Base-by-base conservation (phyloP, 2,329 filamentous ascomycete genomes). In the Mycogone perniciosa region DNA sequence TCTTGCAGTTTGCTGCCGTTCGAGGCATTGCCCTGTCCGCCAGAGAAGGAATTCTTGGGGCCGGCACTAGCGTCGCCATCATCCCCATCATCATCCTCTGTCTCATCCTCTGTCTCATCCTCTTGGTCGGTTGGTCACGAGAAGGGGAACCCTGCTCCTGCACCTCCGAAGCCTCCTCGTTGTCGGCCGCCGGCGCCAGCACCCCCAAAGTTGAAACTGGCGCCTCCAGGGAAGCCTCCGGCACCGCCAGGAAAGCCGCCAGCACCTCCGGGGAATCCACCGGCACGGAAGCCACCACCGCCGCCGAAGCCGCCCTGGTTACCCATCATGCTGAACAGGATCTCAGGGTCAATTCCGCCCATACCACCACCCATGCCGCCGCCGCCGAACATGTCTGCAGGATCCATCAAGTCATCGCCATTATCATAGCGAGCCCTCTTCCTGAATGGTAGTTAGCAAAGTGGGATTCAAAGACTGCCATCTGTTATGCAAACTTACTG, bases 351-450 rank as follows among this genome's bases (percentile, higher is more conserved):
- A 64, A 91, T 89, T 62, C 77, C 79, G 62, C 80, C 77, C 72
- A 83, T 82, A 39, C 82, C 84, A 40, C 81, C 81, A 33, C 68
- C 67, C 72, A 89, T 88, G 60, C 77, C 79, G 51, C 79, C 79
- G 44, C 82, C 81, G 48, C 82, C 78, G 60, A 92, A 93, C 81
- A 92, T 91, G 63, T 96, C 91, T 46, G 83, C 79, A 4, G 89
- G 88, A 64, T 96, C 92, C 52, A 93, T 79, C 31, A 96, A 80
- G 66, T 99, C 92, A 53, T 93, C 89, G 35, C 93, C 93, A 59
- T 86, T 93, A 66, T 99, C 92, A 65, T 95, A 99, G 48, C 87
- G 79, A 57, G 88, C 86, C 59, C 89, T 85, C 75, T 96, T 97
- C 70, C 86, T 89, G 55, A 41, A 38, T 39, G 13, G 5, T 20